Evolutionary conservation across 2,329 filamentous ascomycete genomes (phyloP).

Genomic region (Fusarium marasasianum): DNA sequence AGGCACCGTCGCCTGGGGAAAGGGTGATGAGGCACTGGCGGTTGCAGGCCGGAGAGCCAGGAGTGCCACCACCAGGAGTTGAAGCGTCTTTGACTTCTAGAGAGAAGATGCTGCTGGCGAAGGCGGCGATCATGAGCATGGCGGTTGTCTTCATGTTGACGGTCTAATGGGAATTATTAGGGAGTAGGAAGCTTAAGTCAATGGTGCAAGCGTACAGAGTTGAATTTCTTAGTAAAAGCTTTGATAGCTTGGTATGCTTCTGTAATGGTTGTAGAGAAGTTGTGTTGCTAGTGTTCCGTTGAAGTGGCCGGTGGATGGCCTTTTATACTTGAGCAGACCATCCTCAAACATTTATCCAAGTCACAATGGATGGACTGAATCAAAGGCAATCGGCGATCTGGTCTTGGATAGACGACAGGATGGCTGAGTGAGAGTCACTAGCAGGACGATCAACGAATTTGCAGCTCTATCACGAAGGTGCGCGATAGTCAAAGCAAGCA

Average conservation of each 20-base stretch:
- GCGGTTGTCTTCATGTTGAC: not conserved
- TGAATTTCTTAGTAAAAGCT: rapidly evolving
- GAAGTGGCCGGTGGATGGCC: rapidly evolving
- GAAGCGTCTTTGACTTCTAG: not conserved
- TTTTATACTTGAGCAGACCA: not conserved
- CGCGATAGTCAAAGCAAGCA: too few species aligned
- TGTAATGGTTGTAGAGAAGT: not conserved
- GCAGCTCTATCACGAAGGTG: not conserved
- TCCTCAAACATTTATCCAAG: rapidly evolving
- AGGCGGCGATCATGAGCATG: not conserved
- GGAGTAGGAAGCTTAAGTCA: rapidly evolving
- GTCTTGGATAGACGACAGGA: rapidly evolving
- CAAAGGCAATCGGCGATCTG: rapidly evolving
- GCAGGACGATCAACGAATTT: rapidly evolving
- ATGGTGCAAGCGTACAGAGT: rapidly evolving
- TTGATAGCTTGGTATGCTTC: rapidly evolving
- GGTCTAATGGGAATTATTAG: not conserved
- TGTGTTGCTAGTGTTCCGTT: not conserved
- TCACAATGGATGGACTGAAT: rapidly evolving
- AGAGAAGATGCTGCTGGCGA: rapidly evolving
- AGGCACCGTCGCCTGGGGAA: not conserved
- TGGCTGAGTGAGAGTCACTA: not conserved
- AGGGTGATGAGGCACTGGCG: not conserved
- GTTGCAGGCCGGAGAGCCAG: not conserved
- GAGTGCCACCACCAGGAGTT: not conserved